Base-by-base conservation (phyloP, 2,329 filamentous ascomycete species). In the Ascocoryne sarcoides region DNA sequence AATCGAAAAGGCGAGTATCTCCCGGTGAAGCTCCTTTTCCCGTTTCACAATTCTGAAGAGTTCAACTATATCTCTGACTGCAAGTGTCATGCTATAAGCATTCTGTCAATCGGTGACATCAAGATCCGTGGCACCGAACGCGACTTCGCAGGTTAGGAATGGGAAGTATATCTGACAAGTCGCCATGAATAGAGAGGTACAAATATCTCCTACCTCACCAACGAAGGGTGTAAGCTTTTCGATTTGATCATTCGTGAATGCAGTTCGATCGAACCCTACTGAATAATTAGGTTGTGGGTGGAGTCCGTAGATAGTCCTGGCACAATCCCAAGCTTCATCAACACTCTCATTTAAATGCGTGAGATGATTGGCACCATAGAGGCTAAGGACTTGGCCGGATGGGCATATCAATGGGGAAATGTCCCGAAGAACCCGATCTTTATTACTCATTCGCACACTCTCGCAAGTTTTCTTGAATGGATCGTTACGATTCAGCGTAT, bases 151-250 rank as follows among this genome's bases (percentile, higher is more conserved):
- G 0, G 64, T 63, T 0, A 73, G 55, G 46, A 71, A 73, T 2
- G 67, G 67, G 46, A 74, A 70, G 55, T 65, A 67, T 58, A 71
- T 69, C 4, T 62, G 54, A 39, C 60, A 65, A 9, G 65, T 72
- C 7, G 50, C 62, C 58, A 67, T 65, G 39, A 71, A 68, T 2
- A 19, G 15, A 9, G 42, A 44, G 20, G 23, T 36, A 41, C 30
- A 70, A 37, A 50, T 49, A 35, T 65, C 57, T 12, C 54, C 52
- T 10, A 55, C 53, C 23, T 65, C 49, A 39, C 60, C 58, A 37
- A 66, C 48, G 33, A 63, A 64, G 5, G 62, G 61, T 5, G 51
- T 42, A 5, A 73, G 49, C 54, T 63, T 70, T 10, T 51, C 30
- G 4, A 67, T 59, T 49, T 70, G 65, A 7, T 63, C 55, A 0